These are phyloP conservation scores for Musa acuminata DNA, from an alignment of 176 grass and related monocot species.

Conservation along the genomic window DNA sequence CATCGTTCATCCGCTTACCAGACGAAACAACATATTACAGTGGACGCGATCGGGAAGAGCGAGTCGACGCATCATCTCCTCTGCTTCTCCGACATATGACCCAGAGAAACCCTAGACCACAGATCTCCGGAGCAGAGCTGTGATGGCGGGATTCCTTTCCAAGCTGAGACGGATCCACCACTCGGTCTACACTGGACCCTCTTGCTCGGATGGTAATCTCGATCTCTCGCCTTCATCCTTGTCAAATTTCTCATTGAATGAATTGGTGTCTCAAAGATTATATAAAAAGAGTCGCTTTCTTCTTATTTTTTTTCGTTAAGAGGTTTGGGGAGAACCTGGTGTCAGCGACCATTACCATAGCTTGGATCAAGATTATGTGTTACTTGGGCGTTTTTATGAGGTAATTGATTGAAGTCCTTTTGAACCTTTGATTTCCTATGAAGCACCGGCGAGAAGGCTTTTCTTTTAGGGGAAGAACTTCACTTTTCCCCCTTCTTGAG, in stretches of 20 bases:
- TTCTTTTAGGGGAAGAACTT: not conserved
- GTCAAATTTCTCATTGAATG: not conserved
- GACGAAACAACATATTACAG: no score
- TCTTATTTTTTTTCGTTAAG: not conserved
- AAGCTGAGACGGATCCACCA: conserved; percentile 38
- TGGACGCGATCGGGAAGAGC: no score
- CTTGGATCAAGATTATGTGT: conserved; percentile 31
- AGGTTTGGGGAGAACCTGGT: conserved; percentile 43
- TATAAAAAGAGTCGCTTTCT: not conserved
- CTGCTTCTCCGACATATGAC: no score
- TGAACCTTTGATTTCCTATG: not conserved
- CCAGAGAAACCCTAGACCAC: no score
- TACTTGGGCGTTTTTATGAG: no score
- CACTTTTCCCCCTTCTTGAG: not conserved
- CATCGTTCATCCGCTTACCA: no score
- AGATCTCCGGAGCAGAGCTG: not conserved
- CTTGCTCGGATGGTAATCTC: conserved; percentile 43
- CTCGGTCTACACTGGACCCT: conserved; percentile 41
- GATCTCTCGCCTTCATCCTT: not conserved
- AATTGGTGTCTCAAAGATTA: not conserved
- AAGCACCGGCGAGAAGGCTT: not conserved
- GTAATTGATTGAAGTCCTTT: conserved; percentile 30
- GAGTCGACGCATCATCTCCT: no score
- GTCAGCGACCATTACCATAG: conserved; percentile 16
- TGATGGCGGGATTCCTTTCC: conserved; percentile 26